A percentile compares a stretch with the other conserved stretches of the same genome.
These are phyloP conservation scores for Carex littledalei DNA, from an alignment of 176 grass and related monocot genomes.

Conservation along the genomic window DNA sequence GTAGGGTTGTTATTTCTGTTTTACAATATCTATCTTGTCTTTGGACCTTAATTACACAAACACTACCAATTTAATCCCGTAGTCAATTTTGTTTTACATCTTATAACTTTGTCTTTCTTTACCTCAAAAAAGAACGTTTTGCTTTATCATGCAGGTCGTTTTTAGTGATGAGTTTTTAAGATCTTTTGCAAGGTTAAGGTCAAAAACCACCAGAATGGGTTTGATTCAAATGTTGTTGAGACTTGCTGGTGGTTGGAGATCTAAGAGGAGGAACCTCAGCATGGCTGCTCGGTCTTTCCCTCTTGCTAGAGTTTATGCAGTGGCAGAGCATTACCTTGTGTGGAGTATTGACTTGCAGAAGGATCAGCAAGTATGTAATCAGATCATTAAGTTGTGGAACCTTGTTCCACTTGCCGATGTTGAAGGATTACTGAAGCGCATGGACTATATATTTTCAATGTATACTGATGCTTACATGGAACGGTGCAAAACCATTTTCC, in stretches of 20 bases:
- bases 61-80: background rate
- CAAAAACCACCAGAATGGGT: slow-evolving; percentile 31
- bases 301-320: slow-evolving; percentile 42
- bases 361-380: slow-evolving; percentile 38
- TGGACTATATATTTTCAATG: slow-evolving; percentile 68
- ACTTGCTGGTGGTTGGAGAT: slow-evolving; percentile 64
- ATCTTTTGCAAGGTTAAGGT: slow-evolving; percentile 62
- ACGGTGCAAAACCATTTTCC: slow-evolving; percentile 35
- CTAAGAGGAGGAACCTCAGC: slow-evolving; percentile 17
- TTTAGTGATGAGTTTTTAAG: slow-evolving; percentile 72
- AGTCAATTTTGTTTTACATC: background rate
- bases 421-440: slow-evolving; percentile 39
- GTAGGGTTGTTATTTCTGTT: background rate
- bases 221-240: slow-evolving; percentile 52
- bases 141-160: slow-evolving; percentile 35
- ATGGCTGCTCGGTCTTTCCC: slow-evolving; percentile 24
- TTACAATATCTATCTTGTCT: background rate
- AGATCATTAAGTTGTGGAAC: slow-evolving; percentile 78
- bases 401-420: slow-evolving; percentile 40
- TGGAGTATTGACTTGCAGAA: slow-evolving; percentile 72
- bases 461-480: slow-evolving; percentile 63
- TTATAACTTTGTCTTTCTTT: background rate
- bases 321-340: slow-evolving; percentile 48
- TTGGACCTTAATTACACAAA: background rate
- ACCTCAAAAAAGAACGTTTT: background rate